Base-by-base conservation (phyloP, 148 eudicot species). In the Euryodendron excelsum region DNA sequence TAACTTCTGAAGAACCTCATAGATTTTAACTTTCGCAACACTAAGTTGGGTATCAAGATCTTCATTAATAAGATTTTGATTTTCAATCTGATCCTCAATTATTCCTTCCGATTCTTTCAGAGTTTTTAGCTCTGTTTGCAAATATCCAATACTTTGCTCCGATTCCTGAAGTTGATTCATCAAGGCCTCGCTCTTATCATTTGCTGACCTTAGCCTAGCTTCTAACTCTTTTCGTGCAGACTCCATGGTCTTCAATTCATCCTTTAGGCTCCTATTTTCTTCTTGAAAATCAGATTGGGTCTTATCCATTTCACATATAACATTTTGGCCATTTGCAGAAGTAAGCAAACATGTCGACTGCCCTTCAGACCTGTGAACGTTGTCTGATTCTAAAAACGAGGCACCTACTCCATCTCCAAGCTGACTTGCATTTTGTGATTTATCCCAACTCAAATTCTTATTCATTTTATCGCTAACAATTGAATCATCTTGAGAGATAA, bases 31-130 rank as follows among this genome's bases (percentile, higher is more conserved):
- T 79, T 82, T 89, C n/a, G 92, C 84, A 60, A 89, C 89, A 18
- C 81, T 90, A 28, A 91, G 87, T 71, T 91, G 93, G 33, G 92
- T 86, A 72, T 86, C 91, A 3, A 93, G 92, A 79, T 95, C 99
- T 78, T 90, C 93, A 80, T 91, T 95, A 14, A 85, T 78, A 65
- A 85, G 77, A 78, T 90, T 95, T 79, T 88, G 92, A 76, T 90
- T 86, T 73, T 91, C 94, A 10, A 93, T 72, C 80, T 89, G 90
- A 72, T 93, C 91, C 79, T 89, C 97, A 18, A 79, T 75, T 45
- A 73, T 65, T 63, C 81, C 87, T 72, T 88, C 89, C 12, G 85
- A 82, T 67, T 85, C 93, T 74, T 74, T 85, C 33, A 89, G 52
- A 53, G 58, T 71, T 23, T 83, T 86, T 67, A 89, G 10, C 64